Conservation (phyloP, 805 yeast genomes). For the Candida pini region DNA sequence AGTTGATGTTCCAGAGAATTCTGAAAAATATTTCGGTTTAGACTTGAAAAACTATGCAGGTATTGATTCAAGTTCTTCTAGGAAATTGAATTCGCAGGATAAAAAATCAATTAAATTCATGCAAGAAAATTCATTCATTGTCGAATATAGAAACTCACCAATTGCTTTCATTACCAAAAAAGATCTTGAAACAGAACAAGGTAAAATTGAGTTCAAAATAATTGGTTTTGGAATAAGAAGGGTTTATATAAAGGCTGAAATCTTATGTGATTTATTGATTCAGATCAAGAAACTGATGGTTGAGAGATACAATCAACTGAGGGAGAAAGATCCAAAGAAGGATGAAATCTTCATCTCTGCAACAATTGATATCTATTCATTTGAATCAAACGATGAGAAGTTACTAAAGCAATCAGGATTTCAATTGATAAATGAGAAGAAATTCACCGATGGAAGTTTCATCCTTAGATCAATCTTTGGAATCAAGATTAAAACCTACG, state of each 20-base stretch:
- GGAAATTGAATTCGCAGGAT: constrained; percentile 14
- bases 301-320: constrained; percentile 3
- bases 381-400: constrained; percentile 38
- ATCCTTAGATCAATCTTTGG: constrained; percentile 15
- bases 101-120: constrained; percentile 18
- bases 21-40: constrained; percentile 41
- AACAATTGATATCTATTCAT: constrained; percentile 47
- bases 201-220: constrained; percentile 34
- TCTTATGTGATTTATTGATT: constrained; percentile 55
- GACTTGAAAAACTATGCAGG: constrained; percentile 44
- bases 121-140: constrained; percentile 45
- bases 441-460: constrained; percentile 3
- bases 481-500: constrained; percentile 16
- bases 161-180: constrained; percentile 54
- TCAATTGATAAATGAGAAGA: constrained; percentile 24
- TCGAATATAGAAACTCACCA: constrained; percentile 65
- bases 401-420: constrained; percentile 40
- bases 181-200: constrained; percentile 26
- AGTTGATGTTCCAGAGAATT: constrained; percentile 31
- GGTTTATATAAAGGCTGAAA: constrained; percentile 60
- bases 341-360: constrained; percentile 29
- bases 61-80: neutral
- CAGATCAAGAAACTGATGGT: constrained; percentile 51
- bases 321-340: constrained; percentile 25
- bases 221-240: constrained; percentile 60